Percentiles rank a stretch among this genome's conserved stretches.
phyloP scores from a whole-genome alignment of 2,329 filamentous ascomycete species.

The Dothidotthia symphoricarpi region DNA sequence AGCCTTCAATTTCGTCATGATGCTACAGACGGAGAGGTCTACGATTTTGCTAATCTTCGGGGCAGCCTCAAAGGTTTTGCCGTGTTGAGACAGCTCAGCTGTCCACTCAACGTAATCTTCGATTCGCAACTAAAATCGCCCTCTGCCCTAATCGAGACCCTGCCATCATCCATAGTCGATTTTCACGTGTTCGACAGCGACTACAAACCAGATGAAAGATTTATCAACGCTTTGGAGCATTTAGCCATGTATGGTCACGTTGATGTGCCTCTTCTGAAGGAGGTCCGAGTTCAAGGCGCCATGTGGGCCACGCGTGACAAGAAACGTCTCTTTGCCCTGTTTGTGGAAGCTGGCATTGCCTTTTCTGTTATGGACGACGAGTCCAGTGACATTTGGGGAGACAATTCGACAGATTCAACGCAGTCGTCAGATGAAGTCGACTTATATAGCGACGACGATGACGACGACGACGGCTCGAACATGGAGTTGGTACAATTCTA shows the following conservation, averaged over 20 bases:
- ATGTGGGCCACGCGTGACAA: neutral
- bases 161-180: constrained; percentile 16
- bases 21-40: constrained; percentile 1
- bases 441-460: constrained; percentile 10
- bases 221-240: constrained; percentile 13
- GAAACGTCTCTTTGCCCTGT: neutral
- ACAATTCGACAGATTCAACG: constrained; percentile 8
- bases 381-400: constrained; percentile 6
- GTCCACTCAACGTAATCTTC: constrained; percentile 12
- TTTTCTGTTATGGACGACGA: neutral
- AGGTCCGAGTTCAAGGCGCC: constrained; percentile 10
- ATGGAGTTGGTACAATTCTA: no score
- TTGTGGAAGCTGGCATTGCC: no score
- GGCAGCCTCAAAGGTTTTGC: constrained; percentile 13
- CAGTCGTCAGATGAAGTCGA: constrained; percentile 15
- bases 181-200: constrained; percentile 8
- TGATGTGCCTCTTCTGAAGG: constrained; percentile 7
- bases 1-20: constrained; percentile 9
- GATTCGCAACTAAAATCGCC: constrained; percentile 1
- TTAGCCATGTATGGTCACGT: constrained; percentile 8
- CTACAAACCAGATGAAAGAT: constrained; percentile 4
- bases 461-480: constrained; percentile 1
- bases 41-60: constrained; percentile 1
- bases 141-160: constrained; percentile 9
- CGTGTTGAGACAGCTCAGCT: constrained; percentile 12